Evolutionary conservation across 129 eudicot genomes (phyloP).

Genomic region (Glebionis coronaria): DNA sequence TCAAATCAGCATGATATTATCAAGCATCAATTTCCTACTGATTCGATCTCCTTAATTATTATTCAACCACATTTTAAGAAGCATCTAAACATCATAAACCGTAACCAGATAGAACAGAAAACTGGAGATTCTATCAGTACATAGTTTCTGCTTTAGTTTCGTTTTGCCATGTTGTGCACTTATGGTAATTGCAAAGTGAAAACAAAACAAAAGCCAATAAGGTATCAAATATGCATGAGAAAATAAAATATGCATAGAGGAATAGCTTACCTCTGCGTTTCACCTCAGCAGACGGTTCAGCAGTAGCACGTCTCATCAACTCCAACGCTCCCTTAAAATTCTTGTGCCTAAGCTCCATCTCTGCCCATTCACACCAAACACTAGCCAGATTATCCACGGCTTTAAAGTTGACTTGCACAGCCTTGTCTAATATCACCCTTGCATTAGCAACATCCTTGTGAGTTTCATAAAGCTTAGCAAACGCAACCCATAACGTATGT

Average conservation of each 20-base stretch:
- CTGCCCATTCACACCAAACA: conserved; percentile 99
- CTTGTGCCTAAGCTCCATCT: conserved; percentile 83
- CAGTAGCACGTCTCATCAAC: conserved; percentile 89
- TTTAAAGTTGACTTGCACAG: conserved; percentile 90
- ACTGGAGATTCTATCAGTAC: no score
- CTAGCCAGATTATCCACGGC: conserved; percentile 89
- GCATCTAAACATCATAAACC: no score
- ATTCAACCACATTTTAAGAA: no score
- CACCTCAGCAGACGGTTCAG: conserved; percentile 92
- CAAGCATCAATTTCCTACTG: no score
- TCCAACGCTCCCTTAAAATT: conserved; percentile 73
- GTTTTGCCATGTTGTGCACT: no score
- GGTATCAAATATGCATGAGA: neutral
- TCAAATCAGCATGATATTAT: no score
- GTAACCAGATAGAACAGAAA: no score
- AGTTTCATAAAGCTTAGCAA: conserved; percentile 77
- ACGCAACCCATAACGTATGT: conserved; percentile 94
- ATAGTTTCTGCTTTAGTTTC: no score
- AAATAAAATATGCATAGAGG: neutral
- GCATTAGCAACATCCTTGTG: conserved; percentile 82
- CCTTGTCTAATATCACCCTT: conserved; percentile 86
- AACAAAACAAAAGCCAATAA: no score
- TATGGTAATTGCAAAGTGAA: no score
- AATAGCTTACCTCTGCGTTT: conserved; percentile 74
- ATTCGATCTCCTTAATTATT: no score